phyloP scores from a whole-genome alignment of 2,329 filamentous ascomycete genomes.

The Alternaria tenuissima region DNA sequence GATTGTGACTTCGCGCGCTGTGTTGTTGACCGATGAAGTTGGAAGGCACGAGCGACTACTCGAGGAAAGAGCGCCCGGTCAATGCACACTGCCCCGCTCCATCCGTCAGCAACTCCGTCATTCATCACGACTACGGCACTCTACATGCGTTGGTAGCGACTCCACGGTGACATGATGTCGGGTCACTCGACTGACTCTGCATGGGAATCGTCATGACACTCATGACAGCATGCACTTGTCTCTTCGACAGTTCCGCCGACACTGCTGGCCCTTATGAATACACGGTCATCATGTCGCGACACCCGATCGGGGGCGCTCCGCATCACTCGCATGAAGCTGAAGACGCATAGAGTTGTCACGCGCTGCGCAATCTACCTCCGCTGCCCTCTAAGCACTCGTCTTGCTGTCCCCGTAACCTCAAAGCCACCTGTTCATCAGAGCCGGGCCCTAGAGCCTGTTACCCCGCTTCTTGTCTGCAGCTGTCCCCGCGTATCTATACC shows the following conservation, averaged over 20 bases:
- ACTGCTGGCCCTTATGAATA: neutral
- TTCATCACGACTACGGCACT: conserved; percentile 8
- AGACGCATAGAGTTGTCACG: conserved; percentile 44
- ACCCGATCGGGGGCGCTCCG: conserved; percentile 35
- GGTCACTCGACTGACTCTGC: neutral
- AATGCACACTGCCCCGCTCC: conserved; percentile 26
- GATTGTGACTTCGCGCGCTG: conserved; percentile 22
- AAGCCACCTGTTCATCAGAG: conserved; percentile 49
- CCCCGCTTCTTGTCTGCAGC: conserved; percentile 48
- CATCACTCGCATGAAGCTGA: conserved; percentile 40
- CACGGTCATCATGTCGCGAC: conserved; percentile 23
- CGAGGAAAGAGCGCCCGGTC: conserved; percentile 27
- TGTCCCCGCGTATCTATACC: conserved; percentile 41
- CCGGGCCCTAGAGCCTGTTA: conserved; percentile 41
- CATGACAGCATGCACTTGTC: conserved; percentile 11
- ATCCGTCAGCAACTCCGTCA: conserved; percentile 10
- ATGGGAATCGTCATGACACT: conserved; percentile 1
- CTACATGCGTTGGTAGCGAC: conserved; percentile 3
- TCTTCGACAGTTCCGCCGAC: neutral
- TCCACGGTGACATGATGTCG: conserved; percentile 1
- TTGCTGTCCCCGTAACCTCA: conserved; percentile 42
- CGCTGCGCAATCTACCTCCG: conserved; percentile 37
- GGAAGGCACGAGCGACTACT: conserved; percentile 20
- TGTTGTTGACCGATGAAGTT: conserved; percentile 28
- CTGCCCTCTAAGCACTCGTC: conserved; percentile 36